phyloP scores from a whole-genome alignment of 2,329 filamentous ascomycete genomes.

The Achaetomium macrosporum region DNA sequence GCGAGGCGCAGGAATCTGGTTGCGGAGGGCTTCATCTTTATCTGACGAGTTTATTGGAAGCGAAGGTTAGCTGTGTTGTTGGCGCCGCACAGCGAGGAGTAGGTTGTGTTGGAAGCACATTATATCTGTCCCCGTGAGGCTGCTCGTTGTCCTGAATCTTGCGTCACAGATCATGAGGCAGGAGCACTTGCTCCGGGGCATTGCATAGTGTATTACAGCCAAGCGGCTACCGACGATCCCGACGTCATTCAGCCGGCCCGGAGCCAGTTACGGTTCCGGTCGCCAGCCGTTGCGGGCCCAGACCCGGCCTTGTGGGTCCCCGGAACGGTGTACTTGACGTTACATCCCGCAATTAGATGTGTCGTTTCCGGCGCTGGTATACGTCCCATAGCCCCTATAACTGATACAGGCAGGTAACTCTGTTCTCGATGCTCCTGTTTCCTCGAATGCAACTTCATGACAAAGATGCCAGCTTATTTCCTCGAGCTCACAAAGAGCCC shows the following conservation, averaged over 20 bases:
- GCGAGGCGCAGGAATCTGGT: slow-evolving; percentile 5
- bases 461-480: too few relatives aligned
- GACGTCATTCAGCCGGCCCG: slow-evolving; percentile 1
- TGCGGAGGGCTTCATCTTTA: slow-evolving; percentile 7
- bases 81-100: too few relatives aligned
- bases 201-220: neutral
- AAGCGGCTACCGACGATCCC: neutral
- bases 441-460: too few relatives aligned
- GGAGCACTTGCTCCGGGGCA: neutral
- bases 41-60: neutral
- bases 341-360: too few relatives aligned
- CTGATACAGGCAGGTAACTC: too few relatives aligned
- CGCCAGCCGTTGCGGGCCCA: neutral
- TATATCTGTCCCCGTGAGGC: neutral
- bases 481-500: too few relatives aligned
- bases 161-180: neutral
- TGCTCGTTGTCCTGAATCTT: neutral
- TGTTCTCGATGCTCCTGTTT: too few relatives aligned
- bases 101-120: too few relatives aligned
- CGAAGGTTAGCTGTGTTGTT: too few relatives aligned
- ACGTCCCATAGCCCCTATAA: too few relatives aligned
- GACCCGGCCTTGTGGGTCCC: neutral
- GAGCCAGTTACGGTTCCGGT: slow-evolving; percentile 1
- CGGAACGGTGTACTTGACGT: too few relatives aligned
- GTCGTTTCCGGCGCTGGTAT: too few relatives aligned